Evolutionary conservation across 176 grass and related monocot species (phyloP).

Genomic region (Paspalum notatum): DNA sequence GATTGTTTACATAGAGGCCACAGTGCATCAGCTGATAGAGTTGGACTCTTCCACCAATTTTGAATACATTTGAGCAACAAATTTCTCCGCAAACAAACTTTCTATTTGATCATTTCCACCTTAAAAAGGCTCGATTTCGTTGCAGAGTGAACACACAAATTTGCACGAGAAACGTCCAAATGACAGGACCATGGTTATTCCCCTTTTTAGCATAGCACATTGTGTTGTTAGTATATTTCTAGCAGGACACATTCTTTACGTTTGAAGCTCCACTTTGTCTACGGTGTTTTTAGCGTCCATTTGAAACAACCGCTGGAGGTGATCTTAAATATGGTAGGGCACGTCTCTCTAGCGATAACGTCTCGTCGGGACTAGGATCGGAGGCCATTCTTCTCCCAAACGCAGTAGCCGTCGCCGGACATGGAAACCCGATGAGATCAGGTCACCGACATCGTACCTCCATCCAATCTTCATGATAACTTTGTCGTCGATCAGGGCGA

Average conservation of each 20-base stretch:
- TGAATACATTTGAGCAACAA: background rate
- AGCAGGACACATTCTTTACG: too few species aligned
- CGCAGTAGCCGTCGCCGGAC: conserved; percentile 42
- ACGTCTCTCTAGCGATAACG: background rate
- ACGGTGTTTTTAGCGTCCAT: too few species aligned
- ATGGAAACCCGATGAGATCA: conserved; percentile 47
- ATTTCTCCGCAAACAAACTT: background rate
- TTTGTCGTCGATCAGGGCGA: conserved; percentile 35
- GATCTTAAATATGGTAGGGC: too few species aligned
- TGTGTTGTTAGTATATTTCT: too few species aligned
- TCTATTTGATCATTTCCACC: background rate
- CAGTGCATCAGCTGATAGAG: too few species aligned
- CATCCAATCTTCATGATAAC: conserved; percentile 41
- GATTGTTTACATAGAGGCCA: too few species aligned
- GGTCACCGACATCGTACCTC: conserved; percentile 40
- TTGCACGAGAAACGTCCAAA: background rate
- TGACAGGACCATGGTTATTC: background rate
- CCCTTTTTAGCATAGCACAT: background rate
- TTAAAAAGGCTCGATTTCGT: background rate
- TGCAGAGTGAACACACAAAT: background rate
- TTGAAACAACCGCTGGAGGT: too few species aligned
- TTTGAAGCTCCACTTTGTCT: too few species aligned
- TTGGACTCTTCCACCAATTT: too few species aligned
- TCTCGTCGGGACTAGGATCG: too few species aligned
- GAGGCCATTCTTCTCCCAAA: conserved; percentile 75